Conservation (phyloP, 768 basidiomycete species). For the Candolleomyces aberdarensis region DNA sequence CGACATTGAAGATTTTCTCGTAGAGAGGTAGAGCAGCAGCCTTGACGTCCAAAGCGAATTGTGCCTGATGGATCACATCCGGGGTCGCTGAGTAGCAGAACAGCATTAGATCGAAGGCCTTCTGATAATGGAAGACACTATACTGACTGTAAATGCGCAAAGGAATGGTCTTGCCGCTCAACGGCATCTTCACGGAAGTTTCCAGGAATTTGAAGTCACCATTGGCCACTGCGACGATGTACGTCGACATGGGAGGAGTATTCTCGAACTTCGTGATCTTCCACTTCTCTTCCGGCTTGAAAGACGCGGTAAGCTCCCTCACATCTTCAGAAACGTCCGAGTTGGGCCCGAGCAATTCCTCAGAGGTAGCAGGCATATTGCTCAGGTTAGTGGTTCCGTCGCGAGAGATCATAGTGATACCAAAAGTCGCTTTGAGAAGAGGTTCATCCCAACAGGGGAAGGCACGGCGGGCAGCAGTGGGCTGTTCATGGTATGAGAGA, state of each 20-base stretch:
- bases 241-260: slow-evolving; percentile 85
- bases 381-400: slow-evolving; percentile 71
- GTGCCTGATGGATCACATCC: slow-evolving; percentile 78
- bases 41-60: slow-evolving; percentile 88
- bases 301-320: slow-evolving; percentile 39
- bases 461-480: slow-evolving; percentile 79
- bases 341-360: slow-evolving; percentile 42
- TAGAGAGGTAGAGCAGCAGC: slow-evolving; percentile 81
- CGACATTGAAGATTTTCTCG: slow-evolving; percentile 89
- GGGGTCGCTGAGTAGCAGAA: slow-evolving; percentile 54
- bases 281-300: slow-evolving; percentile 48
- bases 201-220: slow-evolving; percentile 75
- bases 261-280: slow-evolving; percentile 78
- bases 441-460: slow-evolving; percentile 97
- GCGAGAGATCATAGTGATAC: slow-evolving; percentile 77
- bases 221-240: slow-evolving; percentile 86
- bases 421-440: slow-evolving; percentile 79
- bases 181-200: slow-evolving; percentile 70
- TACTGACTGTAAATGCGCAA: slow-evolving; percentile 79
- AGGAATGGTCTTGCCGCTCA: slow-evolving; percentile 78
- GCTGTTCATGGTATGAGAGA: slow-evolving; percentile 37
- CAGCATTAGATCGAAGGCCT: not conserved
- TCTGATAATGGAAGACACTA: not conserved
- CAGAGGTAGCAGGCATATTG: slow-evolving; percentile 82
- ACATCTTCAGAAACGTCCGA: slow-evolving; percentile 22